Evolutionary conservation across 2,329 filamentous ascomycete species (phyloP), one percentile per base, ranked within the genome.

Genomic region (Sporothrix globosa): DNA sequence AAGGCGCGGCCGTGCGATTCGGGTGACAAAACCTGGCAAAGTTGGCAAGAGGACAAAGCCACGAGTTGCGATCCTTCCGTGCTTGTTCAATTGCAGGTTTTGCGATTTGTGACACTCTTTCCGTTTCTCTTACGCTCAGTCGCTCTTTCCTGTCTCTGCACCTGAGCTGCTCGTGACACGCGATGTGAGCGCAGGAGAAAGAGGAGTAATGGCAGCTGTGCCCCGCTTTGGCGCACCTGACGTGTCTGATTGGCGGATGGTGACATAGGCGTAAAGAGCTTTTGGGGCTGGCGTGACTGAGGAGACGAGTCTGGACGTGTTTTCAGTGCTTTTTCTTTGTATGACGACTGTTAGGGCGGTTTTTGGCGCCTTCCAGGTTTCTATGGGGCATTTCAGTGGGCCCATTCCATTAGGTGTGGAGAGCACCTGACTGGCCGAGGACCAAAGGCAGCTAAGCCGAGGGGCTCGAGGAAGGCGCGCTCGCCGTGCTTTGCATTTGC

Each of bases 141-240:
- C 11, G 60, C 60, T 63, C 63, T 48, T 67, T 24, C n/a, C 39
- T 46, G 30, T 34, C 67, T 68, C 67, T 58, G 53, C 67, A 69
- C 54, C 13, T n/a, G 54, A 69, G 67, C 67, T 69, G 66, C 69
- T 73, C 71, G 69, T 72, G 72, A 72, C 72, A 69, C 70, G 72
- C 69, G 58, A 69, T 50, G 53, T 19, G 41, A 69, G 56, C 60
- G 52, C 17, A 13, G 24, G 48, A 19, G 48, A 41, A 53, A 67
- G 63, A 67, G 63, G 63, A 67, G 48, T 50, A 52, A 53, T 41
- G 52, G 53, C 10, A 58, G 52, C 39, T 48, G 39, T 34, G 67
- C 44, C 54, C 54, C 54, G 30, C 39, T 61, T 53, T 46, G 30
- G 52, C 7, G 2, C 6, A 53, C 10, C 13, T 17, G 46, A 72